phyloP scores from a whole-genome alignment of 805 yeast species.

The Wickerhamomyces xylosicus region DNA sequence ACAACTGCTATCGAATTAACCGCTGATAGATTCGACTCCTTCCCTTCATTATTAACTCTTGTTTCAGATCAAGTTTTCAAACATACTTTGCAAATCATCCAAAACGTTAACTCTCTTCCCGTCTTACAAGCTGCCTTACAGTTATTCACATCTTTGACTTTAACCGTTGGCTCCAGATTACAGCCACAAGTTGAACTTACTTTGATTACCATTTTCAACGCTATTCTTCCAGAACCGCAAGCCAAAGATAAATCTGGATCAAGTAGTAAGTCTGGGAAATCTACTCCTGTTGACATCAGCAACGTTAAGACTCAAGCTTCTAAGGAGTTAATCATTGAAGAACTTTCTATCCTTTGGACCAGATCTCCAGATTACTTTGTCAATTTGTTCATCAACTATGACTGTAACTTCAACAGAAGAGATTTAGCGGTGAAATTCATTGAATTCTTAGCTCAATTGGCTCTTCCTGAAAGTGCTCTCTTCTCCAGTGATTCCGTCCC shows the following conservation, averaged over 20 bases:
- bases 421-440: constrained; percentile 64
- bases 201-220: constrained; percentile 49
- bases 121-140: constrained; percentile 69
- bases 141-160: constrained; percentile 60
- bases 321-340: constrained; percentile 78
- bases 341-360: constrained; percentile 72
- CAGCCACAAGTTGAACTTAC: constrained; percentile 77
- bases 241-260: constrained; percentile 5
- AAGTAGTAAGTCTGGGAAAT: constrained; percentile 16
- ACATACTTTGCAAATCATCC: constrained; percentile 70
- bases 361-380: constrained; percentile 73
- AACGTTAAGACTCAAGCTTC: constrained; percentile 22
- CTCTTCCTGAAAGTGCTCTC: constrained; percentile 78
- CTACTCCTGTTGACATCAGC: constrained; percentile 23
- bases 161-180: constrained; percentile 53
- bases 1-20: constrained; percentile 75
- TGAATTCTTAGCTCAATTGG: constrained; percentile 62
- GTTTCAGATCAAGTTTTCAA: constrained; percentile 80
- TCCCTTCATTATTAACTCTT: constrained; percentile 55
- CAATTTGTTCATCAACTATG: constrained; percentile 70
- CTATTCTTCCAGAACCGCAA: constrained; percentile 32
- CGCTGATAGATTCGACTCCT: constrained; percentile 50
- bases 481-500: constrained; percentile 82
- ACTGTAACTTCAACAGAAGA: constrained; percentile 80
- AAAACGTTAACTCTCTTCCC: constrained; percentile 61